Evolutionary conservation across 2,329 filamentous ascomycete species (phyloP), one percentile per base, ranked within the genome.

Genomic region (Nothophaeocryptopus gaeumannii): DNA sequence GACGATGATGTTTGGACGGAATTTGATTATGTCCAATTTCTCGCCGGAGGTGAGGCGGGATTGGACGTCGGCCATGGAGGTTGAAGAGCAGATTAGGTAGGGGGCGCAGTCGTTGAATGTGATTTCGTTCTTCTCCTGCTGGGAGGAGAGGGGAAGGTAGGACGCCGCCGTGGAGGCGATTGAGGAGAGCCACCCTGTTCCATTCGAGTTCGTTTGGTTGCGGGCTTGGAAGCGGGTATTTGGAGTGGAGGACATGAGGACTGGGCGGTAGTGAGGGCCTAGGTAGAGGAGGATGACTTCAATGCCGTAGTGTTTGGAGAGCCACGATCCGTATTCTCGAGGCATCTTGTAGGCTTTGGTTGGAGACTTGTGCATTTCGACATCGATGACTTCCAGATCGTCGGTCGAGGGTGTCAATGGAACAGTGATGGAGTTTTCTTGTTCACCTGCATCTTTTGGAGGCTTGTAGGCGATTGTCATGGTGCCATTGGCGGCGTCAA

Each of bases 51-150:
- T 59, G 0, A 76, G 61, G 5, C 70, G 63, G 7, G 58, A 51
- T 31, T 79, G 81, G 39, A 95, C 79, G 58, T 88, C 77, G 14
- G 75, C 70, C n/a, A 91, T 77, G 1, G 87, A 93, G 2, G 81
- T 78, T 53, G 83, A 77, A 0, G 84, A 88, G 5, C 85, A 78
- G 16, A 96, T 69, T 11, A 96, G 78, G 65, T 86, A 87, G 0
- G 88, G 85, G 1, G 88, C 87, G 55, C 81, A 80, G 68, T 93
- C 88, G 34, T 83, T 80, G 69, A 92, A 93, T 2, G 80, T 81
- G 37, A 92, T 63, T 43, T 45, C 32, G 33, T 30, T 32, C 5
- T 2, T 20, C 8, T 10, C 12, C 7, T 13, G n/a, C 11, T 20
- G 37, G 4, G 41, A 44, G 31, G 46, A 15, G 45, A 45, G 45